Conservation (phyloP, 257 asterid species). For the Capsicum rhomboideum region DNA sequence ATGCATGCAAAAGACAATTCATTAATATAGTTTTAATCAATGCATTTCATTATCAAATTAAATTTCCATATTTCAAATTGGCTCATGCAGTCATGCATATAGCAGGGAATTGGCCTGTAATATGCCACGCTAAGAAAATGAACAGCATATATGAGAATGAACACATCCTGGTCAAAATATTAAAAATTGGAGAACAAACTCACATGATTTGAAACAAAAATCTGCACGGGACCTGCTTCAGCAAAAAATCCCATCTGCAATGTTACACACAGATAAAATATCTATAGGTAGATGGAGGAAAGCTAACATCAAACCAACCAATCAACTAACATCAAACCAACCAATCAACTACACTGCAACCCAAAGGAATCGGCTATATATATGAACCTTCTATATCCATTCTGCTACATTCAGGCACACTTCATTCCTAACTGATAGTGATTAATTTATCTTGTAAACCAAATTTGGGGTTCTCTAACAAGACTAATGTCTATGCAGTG, state of each 20-base stretch:
- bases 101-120: neutral
- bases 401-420: neutral
- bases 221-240: constrained; percentile 97
- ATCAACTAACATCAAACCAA: neutral
- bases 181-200: constrained; percentile 7
- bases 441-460: neutral
- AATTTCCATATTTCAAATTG: neutral
- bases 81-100: neutral
- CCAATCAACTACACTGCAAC: neutral
- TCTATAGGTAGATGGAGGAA: neutral
- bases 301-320: neutral
- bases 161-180: neutral
- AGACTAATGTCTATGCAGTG: neutral
- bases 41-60: neutral
- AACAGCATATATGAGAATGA: neutral
- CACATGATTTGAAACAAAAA: constrained; percentile 85
- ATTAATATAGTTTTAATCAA: neutral
- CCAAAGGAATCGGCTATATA: neutral
- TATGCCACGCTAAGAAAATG: neutral
- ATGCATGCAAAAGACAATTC: neutral
- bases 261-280: neutral
- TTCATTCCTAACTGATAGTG: neutral
- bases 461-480: neutral
- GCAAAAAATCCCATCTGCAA: constrained; percentile 98
- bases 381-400: neutral